Base-by-base conservation (phyloP, 2,329 filamentous ascomycete genomes). In the Aspergillus transmontanensis region DNA sequence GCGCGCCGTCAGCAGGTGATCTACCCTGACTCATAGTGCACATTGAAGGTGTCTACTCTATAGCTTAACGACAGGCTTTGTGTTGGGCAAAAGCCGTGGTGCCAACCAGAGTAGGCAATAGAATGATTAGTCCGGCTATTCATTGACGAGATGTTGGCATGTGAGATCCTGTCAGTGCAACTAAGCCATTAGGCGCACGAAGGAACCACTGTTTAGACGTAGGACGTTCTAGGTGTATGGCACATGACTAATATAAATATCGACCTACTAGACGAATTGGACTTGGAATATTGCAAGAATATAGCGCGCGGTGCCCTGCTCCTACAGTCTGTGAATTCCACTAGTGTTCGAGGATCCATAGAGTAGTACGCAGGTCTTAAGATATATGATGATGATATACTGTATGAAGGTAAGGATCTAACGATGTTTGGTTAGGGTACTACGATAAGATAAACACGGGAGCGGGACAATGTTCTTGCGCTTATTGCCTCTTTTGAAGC, bases 11-110 rank as follows among this genome's bases (percentile, higher is more conserved):
- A 96, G 92, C 70, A 96, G 88, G 69, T 86, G 81, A 63, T 81
- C 78, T 53, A 90, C 87, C 71, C 88, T 89, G 10, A 90, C 87
- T 87, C 91, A 97, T 85, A 98, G 96, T 98, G 94, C 21, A 91
- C 92, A 73, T 98, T 98, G 63, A 97, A 94, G 1, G 88, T 98
- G 84, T n/a, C 95, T 87, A 68, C 89, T 93, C 83, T 97, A 98
- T 10, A 98, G 87, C 59, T 93, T 87, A 74, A 97, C 94, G 10
- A 92, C 92, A 0, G 94, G 92, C 51, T 90, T 89, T 16, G 95
- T 95, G 61, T 96, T 94, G 41, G 48, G 16, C 16, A n/a, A n/a
- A 51, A 98, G 83, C 45, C 94, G 88, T 77, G 96, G 89, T 21
- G 94, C 94, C 73, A 97, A 97, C 80, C 98, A 94, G 74, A 93